Percentiles rank a stretch among this genome's conserved stretches.
Evolutionary conservation across 106 monocot genomes (phyloP).

Genomic region (Agapanthus africanus): DNA sequence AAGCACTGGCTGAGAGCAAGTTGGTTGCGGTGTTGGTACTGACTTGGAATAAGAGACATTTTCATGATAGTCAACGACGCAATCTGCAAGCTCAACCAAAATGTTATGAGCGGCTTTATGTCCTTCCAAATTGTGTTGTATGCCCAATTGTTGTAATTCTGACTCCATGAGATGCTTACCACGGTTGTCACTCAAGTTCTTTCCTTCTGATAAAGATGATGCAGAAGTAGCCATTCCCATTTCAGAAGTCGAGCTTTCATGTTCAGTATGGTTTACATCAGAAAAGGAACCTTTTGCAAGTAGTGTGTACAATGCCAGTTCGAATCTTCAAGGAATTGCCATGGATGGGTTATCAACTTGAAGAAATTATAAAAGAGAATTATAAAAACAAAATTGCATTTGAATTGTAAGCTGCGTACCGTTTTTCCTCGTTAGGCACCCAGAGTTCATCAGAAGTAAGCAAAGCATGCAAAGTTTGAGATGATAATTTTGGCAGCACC

Average conservation of each 20-base stretch:
- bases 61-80: slow-evolving; percentile 26
- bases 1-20: slow-evolving; percentile 16
- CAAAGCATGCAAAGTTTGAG: slow-evolving; percentile 84
- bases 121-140: slow-evolving; percentile 40
- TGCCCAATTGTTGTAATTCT: slow-evolving; percentile 36
- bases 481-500: slow-evolving; percentile 94
- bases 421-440: slow-evolving; percentile 96
- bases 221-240: slow-evolving; percentile 5
- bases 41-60: slow-evolving; percentile 30
- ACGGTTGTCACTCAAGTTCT: slow-evolving; percentile 19
- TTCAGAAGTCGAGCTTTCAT: slow-evolving; percentile 31
- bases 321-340: slow-evolving; percentile 70
- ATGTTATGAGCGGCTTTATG: slow-evolving; percentile 38
- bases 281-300: slow-evolving; percentile 57
- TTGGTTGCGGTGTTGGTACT: slow-evolving; percentile 11
- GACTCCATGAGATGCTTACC: slow-evolving; percentile 34
- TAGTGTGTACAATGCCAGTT: slow-evolving; percentile 70
- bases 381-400: neutral
- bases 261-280: slow-evolving; percentile 39
- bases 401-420: slow-evolving; percentile 29
- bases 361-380: slow-evolving; percentile 5
- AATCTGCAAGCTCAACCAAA: slow-evolving; percentile 44
- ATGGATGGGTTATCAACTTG: neutral
- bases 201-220: slow-evolving; percentile 31
- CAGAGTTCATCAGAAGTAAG: slow-evolving; percentile 95